A percentile compares a stretch with the other conserved stretches of the same genome.
Conservation (phyloP, 768 basidiomycete species). For the Phylloporus rhodoxanthus region DNA sequence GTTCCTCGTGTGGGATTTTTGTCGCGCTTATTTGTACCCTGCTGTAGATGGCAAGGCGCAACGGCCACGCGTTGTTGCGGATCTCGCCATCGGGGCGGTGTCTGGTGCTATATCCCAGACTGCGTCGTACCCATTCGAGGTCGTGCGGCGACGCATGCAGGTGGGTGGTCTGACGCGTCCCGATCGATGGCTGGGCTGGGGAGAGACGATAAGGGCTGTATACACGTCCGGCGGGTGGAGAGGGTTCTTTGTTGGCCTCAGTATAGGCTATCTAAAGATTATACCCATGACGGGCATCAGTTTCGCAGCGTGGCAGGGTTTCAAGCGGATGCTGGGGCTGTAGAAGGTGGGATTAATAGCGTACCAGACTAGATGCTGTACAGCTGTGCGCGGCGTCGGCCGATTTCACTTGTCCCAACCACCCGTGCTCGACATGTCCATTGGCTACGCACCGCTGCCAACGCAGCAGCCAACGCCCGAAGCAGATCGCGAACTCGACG, state of each 20-base stretch:
- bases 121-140: conserved; percentile 90
- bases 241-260: conserved; percentile 88
- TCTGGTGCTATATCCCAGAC: conserved; percentile 86
- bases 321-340: conserved; percentile 26
- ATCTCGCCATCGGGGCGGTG: conserved; percentile 79
- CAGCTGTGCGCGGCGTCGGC: background rate
- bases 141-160: conserved; percentile 89
- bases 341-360: conserved; percentile 8
- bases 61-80: conserved; percentile 44
- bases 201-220: conserved; percentile 67
- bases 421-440: conserved; percentile 33
- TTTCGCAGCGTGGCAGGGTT: conserved; percentile 80
- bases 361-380: background rate
- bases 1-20: conserved; percentile 86
- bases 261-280: conserved; percentile 90
- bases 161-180: conserved; percentile 81
- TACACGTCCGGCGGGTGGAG: conserved; percentile 68
- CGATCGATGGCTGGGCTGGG: conserved; percentile 69
- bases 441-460: conserved; percentile 49
- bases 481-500: conserved; percentile 62
- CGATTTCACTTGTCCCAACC: background rate
- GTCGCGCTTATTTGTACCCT: conserved; percentile 56
- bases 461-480: conserved; percentile 41
- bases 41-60: conserved; percentile 36
- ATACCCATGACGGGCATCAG: conserved; percentile 95